Conservation (phyloP, 2,329 filamentous ascomycete genomes). For the Colletotrichum somersetense region DNA sequence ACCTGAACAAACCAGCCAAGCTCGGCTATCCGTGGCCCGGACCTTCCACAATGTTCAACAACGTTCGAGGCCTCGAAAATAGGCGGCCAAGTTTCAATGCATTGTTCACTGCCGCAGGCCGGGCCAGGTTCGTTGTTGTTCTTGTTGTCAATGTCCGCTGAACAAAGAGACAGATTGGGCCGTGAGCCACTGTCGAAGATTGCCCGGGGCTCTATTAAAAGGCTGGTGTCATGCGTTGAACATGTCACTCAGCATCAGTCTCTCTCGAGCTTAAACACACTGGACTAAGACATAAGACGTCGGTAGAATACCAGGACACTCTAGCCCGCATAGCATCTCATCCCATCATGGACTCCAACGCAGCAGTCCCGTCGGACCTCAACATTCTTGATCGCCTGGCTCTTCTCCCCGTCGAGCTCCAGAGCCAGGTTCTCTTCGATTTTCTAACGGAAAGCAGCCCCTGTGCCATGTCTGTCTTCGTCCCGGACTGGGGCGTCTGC, state of each 20-base stretch:
- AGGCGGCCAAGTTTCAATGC: slow-evolving; percentile 3
- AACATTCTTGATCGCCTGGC: slow-evolving; percentile 21
- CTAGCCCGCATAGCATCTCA: too few species aligned
- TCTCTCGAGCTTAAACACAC: too few species aligned
- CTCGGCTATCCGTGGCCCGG: neutral
- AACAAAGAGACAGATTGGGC: slow-evolving; percentile 16
- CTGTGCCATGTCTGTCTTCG: slow-evolving; percentile 34
- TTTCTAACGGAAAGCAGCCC: slow-evolving; percentile 16
- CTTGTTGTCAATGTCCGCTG: neutral
- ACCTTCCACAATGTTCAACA: neutral
- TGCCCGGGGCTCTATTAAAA: slow-evolving; percentile 1
- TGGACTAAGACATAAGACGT: neutral
- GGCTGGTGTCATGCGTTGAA: too few species aligned
- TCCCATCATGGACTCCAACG: neutral
- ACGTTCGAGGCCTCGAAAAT: neutral
- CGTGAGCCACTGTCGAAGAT: neutral
- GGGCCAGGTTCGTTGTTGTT: slow-evolving; percentile 1
- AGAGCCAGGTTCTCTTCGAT: slow-evolving; percentile 26
- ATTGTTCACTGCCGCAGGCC: neutral
- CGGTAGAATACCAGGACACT: neutral
- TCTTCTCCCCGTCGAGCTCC: slow-evolving; percentile 30
- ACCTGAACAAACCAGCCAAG: neutral
- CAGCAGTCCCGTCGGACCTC: neutral
- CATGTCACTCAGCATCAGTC: neutral
- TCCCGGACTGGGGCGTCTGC: slow-evolving; percentile 37